A percentile compares a stretch with the other conserved stretches of the same genome.
phyloP scores from a whole-genome alignment of 345 rosid species.

The Eutrema yunnanense region DNA sequence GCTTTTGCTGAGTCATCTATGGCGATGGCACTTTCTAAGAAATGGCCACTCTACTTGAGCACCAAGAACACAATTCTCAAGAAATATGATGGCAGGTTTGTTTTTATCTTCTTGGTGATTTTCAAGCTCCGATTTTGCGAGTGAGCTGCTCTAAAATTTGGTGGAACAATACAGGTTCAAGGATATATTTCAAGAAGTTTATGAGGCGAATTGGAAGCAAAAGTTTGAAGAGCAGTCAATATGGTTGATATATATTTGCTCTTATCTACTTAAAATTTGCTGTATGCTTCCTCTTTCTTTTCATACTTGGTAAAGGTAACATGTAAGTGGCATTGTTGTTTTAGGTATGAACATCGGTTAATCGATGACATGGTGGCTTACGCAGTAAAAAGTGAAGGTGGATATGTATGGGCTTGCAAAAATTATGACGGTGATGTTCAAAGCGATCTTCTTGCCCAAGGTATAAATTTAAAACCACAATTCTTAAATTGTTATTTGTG shows the following conservation, averaged over 20 bases:
- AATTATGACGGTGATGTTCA: conserved; percentile 98
- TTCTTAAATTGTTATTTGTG: neutral
- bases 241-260: conserved; percentile 45
- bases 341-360: conserved; percentile 96
- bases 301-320: neutral
- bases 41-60: conserved; percentile 96
- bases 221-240: conserved; percentile 88
- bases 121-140: neutral
- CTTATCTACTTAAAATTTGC: neutral
- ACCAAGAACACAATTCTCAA: conserved; percentile 95
- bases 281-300: neutral
- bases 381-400: conserved; percentile 91
- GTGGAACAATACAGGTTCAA: conserved; percentile 57
- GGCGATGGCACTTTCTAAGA: conserved; percentile 75
- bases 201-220: conserved; percentile 84
- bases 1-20: conserved; percentile 96
- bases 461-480: conserved; percentile 22
- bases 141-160: neutral
- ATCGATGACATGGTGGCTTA: conserved; percentile 99
- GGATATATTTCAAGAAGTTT: conserved; percentile 94
- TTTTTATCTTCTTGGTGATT: conserved; percentile 14
- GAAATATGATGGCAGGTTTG: conserved; percentile 97
- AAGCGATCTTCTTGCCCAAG: conserved; percentile 99
- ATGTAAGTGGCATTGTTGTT: neutral
- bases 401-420: conserved; percentile 99